Base-by-base conservation (phyloP, 768 basidiomycete species). In the Tulasnella calospora region DNA sequence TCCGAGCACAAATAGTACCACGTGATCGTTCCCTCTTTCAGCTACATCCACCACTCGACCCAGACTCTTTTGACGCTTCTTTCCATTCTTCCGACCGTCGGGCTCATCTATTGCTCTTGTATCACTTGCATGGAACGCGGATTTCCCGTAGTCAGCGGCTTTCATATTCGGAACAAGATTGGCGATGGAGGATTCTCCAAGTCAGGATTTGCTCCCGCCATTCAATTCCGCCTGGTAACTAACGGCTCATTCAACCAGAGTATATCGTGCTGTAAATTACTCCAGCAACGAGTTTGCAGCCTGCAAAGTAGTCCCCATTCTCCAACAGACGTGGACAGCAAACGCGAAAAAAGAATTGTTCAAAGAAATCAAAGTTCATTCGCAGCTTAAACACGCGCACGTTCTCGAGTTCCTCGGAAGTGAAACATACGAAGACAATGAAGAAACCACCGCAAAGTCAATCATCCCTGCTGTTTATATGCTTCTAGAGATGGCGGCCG, bases 301-400 rank as follows among this genome's bases (percentile, higher is more conserved):
- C 38, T 96, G 95, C 87, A 98, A 98, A 84, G 85, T 96, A 40
- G 88, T 96, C 79, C 82, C 85, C 21, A 84, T 95, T 73, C 92
- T 89, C 0, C 85, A 88, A 3, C 82, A 89, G 67, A 92, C 92
- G 1, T 89, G 90, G 0, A 88, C 90, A 7, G 88, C 88, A 73
- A 90, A 93, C 17, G 70, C 69, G 13, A 89, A 94, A 75, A 96
- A 97, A 83, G 89, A 88, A 23, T 86, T 96, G 13, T 91, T 98
- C 77, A 97, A 96, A 82, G 98, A 99, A 83, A 96, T 98, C 86
- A 89, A 92, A 40, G 90, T 99, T 2, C 96, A 99, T 82, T 84
- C 90, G 9, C 89, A 89, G 0, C 85, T 98, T 76, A 93, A 94
- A 81, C 92, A 98, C 80, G 77, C 82, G 0, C 90, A 96, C 80